Evolutionary conservation across 2,329 filamentous ascomycete genomes (phyloP), one percentile per base, ranked within the genome.

Genomic region (Penicillium sp.): DNA sequence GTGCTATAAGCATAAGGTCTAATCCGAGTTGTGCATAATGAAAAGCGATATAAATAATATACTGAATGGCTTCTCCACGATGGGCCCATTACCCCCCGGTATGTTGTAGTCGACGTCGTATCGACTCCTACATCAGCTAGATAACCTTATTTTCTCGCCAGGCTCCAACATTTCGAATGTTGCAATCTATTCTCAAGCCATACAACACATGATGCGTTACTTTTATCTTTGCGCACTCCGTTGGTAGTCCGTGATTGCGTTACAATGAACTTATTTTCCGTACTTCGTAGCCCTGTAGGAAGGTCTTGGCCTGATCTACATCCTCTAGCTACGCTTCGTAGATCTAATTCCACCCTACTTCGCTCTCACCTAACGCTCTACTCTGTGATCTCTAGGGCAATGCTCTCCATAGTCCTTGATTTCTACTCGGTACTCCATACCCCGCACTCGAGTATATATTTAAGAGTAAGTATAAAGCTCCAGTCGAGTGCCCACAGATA

Each of bases 391-490:
- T 19, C 19, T 19, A 19, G 19, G 19, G 19, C 19, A 19, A 19
- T 19, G 19, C 19, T 19, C 19, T 19, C 19, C 19, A 19, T 19
- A 19, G 19, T 19, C 19, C 19, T 19, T 19, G 19, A 19, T 19
- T 19, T 19, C 19, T 19, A 19, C 19, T 19, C 19, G 1, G 19
- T 19, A 19, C 19, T 19, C 1, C 19, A 19, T 19, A 19, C 19
- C 19, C 19, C 19, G 19, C 19, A 19, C 19, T 19, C 19, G 19
- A 14, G 19, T 13, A 45, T 10, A 14, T 25, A 53, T 53, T 35
- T 53, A 46, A 53, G 27, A 53, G 50, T 35, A 53, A 53, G 47
- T 25, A 50, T 5, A 3, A 23, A 25, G n/a, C n/a, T n/a, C n/a
- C n/a, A n/a, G n/a, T n/a, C n/a, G n/a, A n/a, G n/a, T n/a, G n/a